A percentile compares a stretch with the other conserved stretches of the same genome.
These are phyloP conservation scores for Boletus sp. DNA, from an alignment of 768 basidiomycete species.

Conservation along the genomic window DNA sequence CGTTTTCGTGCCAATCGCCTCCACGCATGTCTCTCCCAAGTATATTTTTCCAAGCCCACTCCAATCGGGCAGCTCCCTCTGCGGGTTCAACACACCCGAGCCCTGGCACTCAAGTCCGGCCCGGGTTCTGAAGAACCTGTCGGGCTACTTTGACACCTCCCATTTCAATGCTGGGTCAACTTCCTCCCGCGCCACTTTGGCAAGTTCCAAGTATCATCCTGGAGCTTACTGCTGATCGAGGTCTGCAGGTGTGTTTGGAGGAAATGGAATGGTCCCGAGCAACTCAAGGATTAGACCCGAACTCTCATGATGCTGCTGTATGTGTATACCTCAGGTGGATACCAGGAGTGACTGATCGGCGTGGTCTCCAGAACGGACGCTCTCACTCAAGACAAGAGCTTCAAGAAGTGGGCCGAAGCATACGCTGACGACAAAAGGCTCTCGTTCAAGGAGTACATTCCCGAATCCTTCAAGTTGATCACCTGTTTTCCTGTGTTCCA, in stretches of 20 bases:
- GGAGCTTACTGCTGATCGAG: constrained; percentile 1
- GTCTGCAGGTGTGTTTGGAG: constrained; percentile 74
- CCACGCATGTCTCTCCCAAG: too few species aligned
- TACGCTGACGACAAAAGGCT: constrained; percentile 84
- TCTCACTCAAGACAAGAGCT: constrained; percentile 84
- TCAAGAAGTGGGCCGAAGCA: constrained; percentile 83
- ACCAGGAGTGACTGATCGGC: not conserved
- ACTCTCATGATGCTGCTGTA: constrained; percentile 95
- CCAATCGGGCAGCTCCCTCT: too few species aligned
- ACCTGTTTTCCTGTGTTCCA: not conserved
- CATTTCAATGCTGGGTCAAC: too few species aligned
- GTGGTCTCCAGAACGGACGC: constrained; percentile 63
- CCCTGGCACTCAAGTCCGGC: too few species aligned
- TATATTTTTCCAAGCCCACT: too few species aligned
- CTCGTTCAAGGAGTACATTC: constrained; percentile 90
- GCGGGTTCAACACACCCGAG: too few species aligned
- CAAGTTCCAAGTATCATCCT: too few species aligned
- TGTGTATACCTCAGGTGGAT: constrained; percentile 27
- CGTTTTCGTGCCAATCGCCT: too few species aligned
- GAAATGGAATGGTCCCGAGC: constrained; percentile 93
- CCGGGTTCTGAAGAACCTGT: too few species aligned
- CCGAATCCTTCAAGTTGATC: not conserved
- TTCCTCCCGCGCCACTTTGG: too few species aligned
- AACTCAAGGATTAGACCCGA: constrained; percentile 85
- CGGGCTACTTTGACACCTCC: too few species aligned